Evolutionary conservation across 2,329 filamentous ascomycete species (phyloP).

Genomic region (Fusarium phyllophilum): DNA sequence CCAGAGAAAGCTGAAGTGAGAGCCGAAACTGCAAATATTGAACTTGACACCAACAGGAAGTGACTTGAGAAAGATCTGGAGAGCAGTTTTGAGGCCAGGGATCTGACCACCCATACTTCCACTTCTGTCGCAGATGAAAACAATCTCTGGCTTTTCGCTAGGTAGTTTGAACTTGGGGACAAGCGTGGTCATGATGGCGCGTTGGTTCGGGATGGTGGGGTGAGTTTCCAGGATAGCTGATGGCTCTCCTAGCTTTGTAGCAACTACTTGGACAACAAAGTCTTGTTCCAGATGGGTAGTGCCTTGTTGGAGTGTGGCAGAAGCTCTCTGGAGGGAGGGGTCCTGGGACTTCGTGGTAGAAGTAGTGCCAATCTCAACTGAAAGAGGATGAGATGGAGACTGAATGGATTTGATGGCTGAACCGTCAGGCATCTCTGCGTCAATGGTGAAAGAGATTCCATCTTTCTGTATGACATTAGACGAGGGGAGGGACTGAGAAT

Average conservation of each 20-base stretch:
- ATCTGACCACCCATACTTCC: slow-evolving; percentile 72
- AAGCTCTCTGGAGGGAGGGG: slow-evolving; percentile 68
- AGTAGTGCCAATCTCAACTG: slow-evolving; percentile 70
- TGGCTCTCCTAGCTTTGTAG: slow-evolving; percentile 69
- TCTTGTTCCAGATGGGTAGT: slow-evolving; percentile 68
- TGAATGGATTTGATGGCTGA: slow-evolving; percentile 69
- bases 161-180: slow-evolving; percentile 76
- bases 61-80: slow-evolving; percentile 73
- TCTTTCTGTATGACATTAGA: slow-evolving; percentile 9
- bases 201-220: slow-evolving; percentile 67
- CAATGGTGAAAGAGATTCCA: slow-evolving; percentile 48
- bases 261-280: slow-evolving; percentile 73
- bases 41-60: slow-evolving; percentile 72
- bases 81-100: slow-evolving; percentile 61
- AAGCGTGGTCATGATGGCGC: slow-evolving; percentile 75
- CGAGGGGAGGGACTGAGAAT: neutral
- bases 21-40: slow-evolving; percentile 77
- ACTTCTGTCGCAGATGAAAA: slow-evolving; percentile 78
- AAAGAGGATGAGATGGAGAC: slow-evolving; percentile 75
- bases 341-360: slow-evolving; percentile 53
- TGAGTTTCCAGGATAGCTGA: slow-evolving; percentile 74
- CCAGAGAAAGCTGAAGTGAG: slow-evolving; percentile 58
- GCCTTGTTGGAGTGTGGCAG: slow-evolving; percentile 66
- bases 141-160: slow-evolving; percentile 66
- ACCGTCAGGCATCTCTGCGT: slow-evolving; percentile 59